phyloP scores from a whole-genome alignment of 306 rosid species.

The Rosa persica region DNA sequence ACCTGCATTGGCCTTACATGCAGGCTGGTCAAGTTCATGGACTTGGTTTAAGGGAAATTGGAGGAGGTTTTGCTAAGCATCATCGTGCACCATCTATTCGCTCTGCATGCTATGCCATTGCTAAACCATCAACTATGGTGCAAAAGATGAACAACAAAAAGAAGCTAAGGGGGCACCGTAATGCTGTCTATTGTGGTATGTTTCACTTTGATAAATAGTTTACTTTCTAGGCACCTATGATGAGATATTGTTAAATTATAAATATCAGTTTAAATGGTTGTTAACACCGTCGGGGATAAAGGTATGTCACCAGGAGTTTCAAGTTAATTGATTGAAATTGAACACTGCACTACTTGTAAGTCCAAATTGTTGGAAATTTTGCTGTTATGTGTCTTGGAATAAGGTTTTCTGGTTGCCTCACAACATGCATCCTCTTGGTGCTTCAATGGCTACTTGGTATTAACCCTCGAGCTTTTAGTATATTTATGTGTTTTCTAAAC shows the following conservation, averaged over 20 bases:
- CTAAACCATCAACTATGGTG: constrained; percentile 89
- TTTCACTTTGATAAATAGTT: constrained; percentile 22
- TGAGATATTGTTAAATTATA: constrained; percentile 11
- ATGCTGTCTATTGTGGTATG: constrained; percentile 92
- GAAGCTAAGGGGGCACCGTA: constrained; percentile 87
- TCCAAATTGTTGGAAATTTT: neutral
- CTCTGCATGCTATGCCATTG: constrained; percentile 87
- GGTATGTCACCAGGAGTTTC: constrained; percentile 1
- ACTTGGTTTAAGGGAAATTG: constrained; percentile 73
- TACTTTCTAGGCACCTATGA: constrained; percentile 20
- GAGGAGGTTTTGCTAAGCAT: constrained; percentile 84
- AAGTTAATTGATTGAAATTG: neutral
- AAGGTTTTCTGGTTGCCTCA: neutral
- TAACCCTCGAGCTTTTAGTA: neutral
- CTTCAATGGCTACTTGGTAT: neutral
- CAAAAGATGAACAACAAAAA: constrained; percentile 80
- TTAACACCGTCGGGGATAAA: constrained; percentile 21
- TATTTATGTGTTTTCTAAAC: neutral
- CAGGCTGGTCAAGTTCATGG: constrained; percentile 86
- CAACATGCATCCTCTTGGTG: constrained; percentile 6
- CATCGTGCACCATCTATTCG: constrained; percentile 87
- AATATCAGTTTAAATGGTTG: constrained; percentile 7
- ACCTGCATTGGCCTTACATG: constrained; percentile 89
- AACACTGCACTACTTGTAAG: neutral
- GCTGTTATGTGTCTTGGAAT: constrained; percentile 2